phyloP scores from a whole-genome alignment of 352 stramenopile species.

The Pythium brachiatum region DNA sequence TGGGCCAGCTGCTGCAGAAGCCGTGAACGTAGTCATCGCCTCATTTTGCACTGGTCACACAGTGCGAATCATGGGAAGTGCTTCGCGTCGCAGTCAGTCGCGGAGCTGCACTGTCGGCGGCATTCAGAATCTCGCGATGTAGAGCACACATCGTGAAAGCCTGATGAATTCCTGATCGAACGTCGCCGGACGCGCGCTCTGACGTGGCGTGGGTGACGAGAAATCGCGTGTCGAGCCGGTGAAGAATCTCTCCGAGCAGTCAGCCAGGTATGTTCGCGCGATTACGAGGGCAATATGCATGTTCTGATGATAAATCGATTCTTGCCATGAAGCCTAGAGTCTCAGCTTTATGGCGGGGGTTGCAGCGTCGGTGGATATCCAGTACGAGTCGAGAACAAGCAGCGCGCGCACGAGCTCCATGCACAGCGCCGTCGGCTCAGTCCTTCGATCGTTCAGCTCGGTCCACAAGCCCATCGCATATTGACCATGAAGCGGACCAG shows the following conservation, averaged over 20 bases:
- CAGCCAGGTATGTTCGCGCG: neutral
- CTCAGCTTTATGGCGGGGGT: neutral
- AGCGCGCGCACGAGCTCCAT: neutral
- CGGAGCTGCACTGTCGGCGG: neutral
- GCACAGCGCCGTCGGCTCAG: conserved; percentile 6
- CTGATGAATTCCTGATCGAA: neutral
- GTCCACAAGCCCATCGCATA: conserved; percentile 20
- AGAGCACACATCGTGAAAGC: neutral
- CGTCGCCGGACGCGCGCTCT: neutral
- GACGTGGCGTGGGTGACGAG: neutral
- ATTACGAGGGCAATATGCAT: neutral
- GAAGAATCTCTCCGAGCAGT: neutral
- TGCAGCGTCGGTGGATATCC: neutral
- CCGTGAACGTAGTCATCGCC: neutral
- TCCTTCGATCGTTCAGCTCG: conserved; percentile 27
- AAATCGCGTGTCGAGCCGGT: neutral
- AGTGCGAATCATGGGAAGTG: conserved; percentile 18
- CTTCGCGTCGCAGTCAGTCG: neutral
- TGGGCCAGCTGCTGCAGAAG: neutral
- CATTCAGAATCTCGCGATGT: conserved; percentile 6
- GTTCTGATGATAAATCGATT: conserved; percentile 2
- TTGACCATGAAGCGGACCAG: conserved; percentile 9
- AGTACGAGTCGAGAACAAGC: neutral
- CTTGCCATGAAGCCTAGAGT: conserved; percentile 6
- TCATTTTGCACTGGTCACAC: conserved; percentile 19